Conservation (phyloP, 2,329 filamentous ascomycete genomes). For the Penicillium hesseltinei region DNA sequence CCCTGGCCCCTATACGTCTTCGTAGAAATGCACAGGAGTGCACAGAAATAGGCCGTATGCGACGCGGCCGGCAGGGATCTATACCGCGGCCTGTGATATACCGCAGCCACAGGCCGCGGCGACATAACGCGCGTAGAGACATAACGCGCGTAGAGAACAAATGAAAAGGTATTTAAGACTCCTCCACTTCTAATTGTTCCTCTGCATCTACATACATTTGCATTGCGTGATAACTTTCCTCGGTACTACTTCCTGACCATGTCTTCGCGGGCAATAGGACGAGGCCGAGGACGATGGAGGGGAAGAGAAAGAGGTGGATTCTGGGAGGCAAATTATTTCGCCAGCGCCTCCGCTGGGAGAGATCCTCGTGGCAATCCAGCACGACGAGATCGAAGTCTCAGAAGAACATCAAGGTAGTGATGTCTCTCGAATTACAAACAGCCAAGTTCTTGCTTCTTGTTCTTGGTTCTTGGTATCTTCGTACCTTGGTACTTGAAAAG, state of each 20-base stretch:
- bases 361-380: slow-evolving; percentile 15
- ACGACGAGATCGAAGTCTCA: slow-evolving; percentile 7
- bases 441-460: slow-evolving; percentile 17
- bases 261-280: neutral
- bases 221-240: too few relatives aligned
- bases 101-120: too few relatives aligned
- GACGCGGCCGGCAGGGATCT: too few relatives aligned
- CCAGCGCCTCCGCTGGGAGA: slow-evolving; percentile 16
- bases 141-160: neutral
- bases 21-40: neutral
- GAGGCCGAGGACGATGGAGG: neutral
- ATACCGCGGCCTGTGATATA: too few relatives aligned
- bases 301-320: neutral
- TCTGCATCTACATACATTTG: neutral
- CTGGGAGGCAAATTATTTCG: neutral
- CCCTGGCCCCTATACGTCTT: too few relatives aligned
- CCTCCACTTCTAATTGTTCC: neutral
- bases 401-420: neutral
- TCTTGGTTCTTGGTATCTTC: neutral
- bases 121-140: too few relatives aligned
- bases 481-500: neutral
- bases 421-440: slow-evolving; percentile 35
- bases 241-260: neutral
- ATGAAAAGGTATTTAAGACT: neutral
- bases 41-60: neutral